Evolutionary conservation across 2,329 filamentous ascomycete species (phyloP).

Genomic region (Microthyrium microscopicum): DNA sequence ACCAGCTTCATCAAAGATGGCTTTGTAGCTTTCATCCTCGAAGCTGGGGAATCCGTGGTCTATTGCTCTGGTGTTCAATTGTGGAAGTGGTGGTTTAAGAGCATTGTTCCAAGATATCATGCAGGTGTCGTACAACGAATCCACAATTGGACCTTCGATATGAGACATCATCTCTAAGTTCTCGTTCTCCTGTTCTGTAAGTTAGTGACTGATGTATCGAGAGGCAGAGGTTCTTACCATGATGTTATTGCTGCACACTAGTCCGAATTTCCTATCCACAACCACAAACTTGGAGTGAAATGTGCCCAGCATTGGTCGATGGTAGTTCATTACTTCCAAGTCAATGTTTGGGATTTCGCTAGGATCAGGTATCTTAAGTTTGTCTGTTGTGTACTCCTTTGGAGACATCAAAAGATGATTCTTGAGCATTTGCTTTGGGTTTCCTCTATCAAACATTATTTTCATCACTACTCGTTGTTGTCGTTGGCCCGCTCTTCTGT

Average conservation of each 20-base stretch:
- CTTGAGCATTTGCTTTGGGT: conserved; percentile 45
- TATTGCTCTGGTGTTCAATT: conserved; percentile 32
- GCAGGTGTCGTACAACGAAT: conserved; percentile 58
- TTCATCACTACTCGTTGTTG: conserved; percentile 48
- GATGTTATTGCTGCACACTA: conserved; percentile 66
- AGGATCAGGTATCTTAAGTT: conserved; percentile 42
- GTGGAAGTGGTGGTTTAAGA: conserved; percentile 43
- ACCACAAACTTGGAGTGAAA: conserved; percentile 67
- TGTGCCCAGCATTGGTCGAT: conserved; percentile 52
- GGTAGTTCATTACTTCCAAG: conserved; percentile 57
- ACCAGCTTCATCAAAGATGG: conserved; percentile 14
- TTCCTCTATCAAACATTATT: conserved; percentile 59
- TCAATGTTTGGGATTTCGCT: conserved; percentile 56
- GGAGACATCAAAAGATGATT: conserved; percentile 45
- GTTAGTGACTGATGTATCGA: not conserved
- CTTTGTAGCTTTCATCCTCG: conserved; percentile 15
- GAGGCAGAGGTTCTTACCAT: conserved; percentile 17
- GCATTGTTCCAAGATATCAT: conserved; percentile 54
- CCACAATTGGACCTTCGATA: conserved; percentile 59
- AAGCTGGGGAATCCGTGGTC: conserved; percentile 18
- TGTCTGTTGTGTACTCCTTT: conserved; percentile 37
- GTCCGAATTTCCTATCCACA: conserved; percentile 52
- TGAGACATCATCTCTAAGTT: conserved; percentile 71
- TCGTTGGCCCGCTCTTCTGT: conserved; percentile 42
- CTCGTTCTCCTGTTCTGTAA: conserved; percentile 41